These are phyloP conservation scores for Apophysomyces ossiformis DNA, from an alignment of 371 early-diverging fungal species.

Conservation along the genomic window DNA sequence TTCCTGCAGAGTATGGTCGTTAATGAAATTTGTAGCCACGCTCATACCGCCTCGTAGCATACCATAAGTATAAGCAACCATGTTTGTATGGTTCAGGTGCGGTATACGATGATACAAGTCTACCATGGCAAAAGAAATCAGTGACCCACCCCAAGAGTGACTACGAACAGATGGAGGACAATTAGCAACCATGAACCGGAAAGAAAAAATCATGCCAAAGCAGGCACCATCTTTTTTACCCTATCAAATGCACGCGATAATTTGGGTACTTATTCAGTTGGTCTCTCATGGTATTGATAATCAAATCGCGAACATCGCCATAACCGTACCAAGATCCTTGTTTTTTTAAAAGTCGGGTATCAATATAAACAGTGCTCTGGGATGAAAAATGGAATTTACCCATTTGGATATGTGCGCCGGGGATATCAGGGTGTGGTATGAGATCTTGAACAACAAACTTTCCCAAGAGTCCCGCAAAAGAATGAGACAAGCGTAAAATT, in stretches of 20 bases:
- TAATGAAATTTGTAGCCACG: not conserved
- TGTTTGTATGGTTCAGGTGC: not conserved
- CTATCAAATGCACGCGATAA: constrained; percentile 10
- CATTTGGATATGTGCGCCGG: not conserved
- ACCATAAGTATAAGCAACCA: constrained; percentile 12
- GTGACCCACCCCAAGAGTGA: constrained; percentile 10
- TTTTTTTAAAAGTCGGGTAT: no score
- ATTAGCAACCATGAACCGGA: not conserved
- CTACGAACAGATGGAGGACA: not conserved
- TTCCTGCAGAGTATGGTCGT: not conserved
- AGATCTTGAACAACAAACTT: not conserved
- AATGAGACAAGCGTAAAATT: no score
- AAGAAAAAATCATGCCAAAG: not conserved
- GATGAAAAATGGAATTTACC: not conserved
- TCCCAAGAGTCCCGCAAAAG: no score
- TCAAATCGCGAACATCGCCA: not conserved
- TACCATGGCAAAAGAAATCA: constrained; percentile 10
- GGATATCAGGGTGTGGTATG: constrained; percentile 5
- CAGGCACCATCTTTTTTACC: not conserved
- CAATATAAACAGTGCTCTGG: not conserved
- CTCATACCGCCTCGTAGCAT: not conserved
- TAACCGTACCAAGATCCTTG: constrained; percentile 6
- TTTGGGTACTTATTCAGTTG: not conserved
- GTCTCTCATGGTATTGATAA: not conserved
- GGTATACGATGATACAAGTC: not conserved